Conservation (phyloP, 1,139 yeast genomes). For the Martiniozyma asiatica region DNA sequence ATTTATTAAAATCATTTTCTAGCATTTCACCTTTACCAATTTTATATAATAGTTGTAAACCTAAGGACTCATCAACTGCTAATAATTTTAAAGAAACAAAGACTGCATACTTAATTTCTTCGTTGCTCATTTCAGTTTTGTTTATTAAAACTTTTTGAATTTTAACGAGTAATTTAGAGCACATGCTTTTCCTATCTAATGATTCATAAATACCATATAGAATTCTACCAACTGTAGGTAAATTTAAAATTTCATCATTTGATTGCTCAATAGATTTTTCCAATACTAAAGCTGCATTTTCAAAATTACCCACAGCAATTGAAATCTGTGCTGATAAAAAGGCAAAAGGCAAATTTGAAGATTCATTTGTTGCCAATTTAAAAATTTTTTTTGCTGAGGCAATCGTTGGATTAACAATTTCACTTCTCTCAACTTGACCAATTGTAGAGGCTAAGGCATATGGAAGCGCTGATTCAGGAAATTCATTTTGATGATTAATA, state of each 20-base stretch:
- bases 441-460: slow-evolving; percentile 11
- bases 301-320: slow-evolving; percentile 27
- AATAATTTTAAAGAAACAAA: slow-evolving; percentile 37
- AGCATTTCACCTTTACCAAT: slow-evolving; percentile 22
- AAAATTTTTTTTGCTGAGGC: slow-evolving; percentile 21
- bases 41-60: slow-evolving; percentile 26
- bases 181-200: slow-evolving; percentile 22
- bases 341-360: slow-evolving; percentile 25
- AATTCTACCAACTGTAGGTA: slow-evolving; percentile 35
- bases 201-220: slow-evolving; percentile 37
- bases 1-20: slow-evolving; percentile 22
- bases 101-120: slow-evolving; percentile 29
- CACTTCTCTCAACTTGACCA: slow-evolving; percentile 7
- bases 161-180: slow-evolving; percentile 19
- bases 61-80: slow-evolving; percentile 24
- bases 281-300: slow-evolving; percentile 34
- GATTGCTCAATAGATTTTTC: slow-evolving; percentile 26
- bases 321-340: slow-evolving; percentile 37
- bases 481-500: slow-evolving; percentile 7
- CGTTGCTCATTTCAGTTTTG: slow-evolving; percentile 12
- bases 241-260: slow-evolving; percentile 11
- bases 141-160: slow-evolving; percentile 21
- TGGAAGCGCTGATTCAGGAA: slow-evolving; percentile 15
- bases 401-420: slow-evolving; percentile 2
- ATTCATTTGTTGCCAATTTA: slow-evolving; percentile 18